Percentiles rank a stretch among this genome's conserved stretches.
Evolutionary conservation across 257 asterid species (phyloP).

Genomic region (Nicotiana attenuata): DNA sequence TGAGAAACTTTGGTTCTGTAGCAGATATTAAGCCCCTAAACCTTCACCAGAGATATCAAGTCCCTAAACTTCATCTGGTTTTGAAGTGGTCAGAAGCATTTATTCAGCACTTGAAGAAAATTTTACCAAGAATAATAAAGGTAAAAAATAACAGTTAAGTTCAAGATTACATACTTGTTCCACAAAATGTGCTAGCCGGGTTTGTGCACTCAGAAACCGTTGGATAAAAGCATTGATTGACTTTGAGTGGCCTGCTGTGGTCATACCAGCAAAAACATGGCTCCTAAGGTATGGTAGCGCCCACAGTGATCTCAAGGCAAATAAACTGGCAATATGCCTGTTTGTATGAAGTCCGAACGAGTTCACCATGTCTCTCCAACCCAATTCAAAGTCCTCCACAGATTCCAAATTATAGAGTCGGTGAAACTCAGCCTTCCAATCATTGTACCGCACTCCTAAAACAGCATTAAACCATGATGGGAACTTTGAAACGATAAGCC

Average conservation of each 20-base stretch:
- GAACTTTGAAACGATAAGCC: constrained; percentile 86
- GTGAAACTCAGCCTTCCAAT: constrained; percentile 90
- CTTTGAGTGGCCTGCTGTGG: constrained; percentile 72
- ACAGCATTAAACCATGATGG: constrained; percentile 98
- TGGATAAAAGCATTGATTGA: constrained; percentile 90
- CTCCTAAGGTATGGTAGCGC: constrained; percentile 90
- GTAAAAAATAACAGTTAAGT: not conserved
- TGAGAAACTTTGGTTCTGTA: not conserved
- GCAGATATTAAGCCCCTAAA: not conserved
- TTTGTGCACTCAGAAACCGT: constrained; percentile 91
- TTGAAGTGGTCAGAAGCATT: not conserved
- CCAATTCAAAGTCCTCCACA: constrained; percentile 76
- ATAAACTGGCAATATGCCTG: constrained; percentile 76
- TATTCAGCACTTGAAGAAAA: not conserved
- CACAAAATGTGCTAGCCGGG: constrained; percentile 87
- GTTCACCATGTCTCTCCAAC: constrained; percentile 94
- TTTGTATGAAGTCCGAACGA: constrained; percentile 80
- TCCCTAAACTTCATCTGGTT: not conserved
- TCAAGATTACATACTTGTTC: constrained; percentile 67
- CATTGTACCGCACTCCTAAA: constrained; percentile 87
- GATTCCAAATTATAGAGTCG: constrained; percentile 79
- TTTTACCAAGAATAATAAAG: not conserved
- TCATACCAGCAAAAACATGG: constrained; percentile 95
- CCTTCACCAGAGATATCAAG: not conserved
- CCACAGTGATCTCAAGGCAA: constrained; percentile 76